Percentiles rank a stretch among this genome's conserved stretches.
Conservation (phyloP, 441 rosid genomes). For the Gossypium laxum region DNA sequence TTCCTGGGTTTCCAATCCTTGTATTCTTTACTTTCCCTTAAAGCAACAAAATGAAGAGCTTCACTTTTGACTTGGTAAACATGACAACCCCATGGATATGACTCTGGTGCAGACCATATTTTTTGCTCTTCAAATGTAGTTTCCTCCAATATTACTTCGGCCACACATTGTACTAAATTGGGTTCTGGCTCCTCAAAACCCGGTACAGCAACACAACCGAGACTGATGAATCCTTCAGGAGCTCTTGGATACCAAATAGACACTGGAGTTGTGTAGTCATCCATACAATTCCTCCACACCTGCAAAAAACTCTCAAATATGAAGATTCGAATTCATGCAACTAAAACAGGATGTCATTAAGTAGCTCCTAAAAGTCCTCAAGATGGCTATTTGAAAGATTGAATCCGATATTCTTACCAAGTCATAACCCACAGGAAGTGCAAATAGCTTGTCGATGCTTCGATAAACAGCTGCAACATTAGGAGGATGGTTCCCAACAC, state of each 20-base stretch:
- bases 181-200: constrained; percentile 62
- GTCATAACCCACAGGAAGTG: constrained; percentile 79
- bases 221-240: constrained; percentile 69
- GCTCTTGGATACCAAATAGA: constrained; percentile 94
- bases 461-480: constrained; percentile 79
- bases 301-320: constrained; percentile 18
- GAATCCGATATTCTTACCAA: constrained; percentile 39
- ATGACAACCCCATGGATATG: constrained; percentile 89
- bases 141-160: constrained; percentile 56
- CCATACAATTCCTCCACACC: constrained; percentile 93
- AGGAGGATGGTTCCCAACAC: constrained; percentile 74
- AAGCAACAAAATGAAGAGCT: constrained; percentile 79
- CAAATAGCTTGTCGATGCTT: constrained; percentile 37
- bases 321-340: neutral
- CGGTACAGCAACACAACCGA: constrained; percentile 63
- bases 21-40: constrained; percentile 58
- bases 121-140: constrained; percentile 74
- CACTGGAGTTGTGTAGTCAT: constrained; percentile 55
- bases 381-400: neutral
- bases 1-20: constrained; percentile 66
- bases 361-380: neutral
- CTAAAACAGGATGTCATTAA: neutral
- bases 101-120: constrained; percentile 75
- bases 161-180: constrained; percentile 46
- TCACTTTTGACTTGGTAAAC: constrained; percentile 75